phyloP scores from a whole-genome alignment of 345 rosid genomes.

The Linum usitatissimum region DNA sequence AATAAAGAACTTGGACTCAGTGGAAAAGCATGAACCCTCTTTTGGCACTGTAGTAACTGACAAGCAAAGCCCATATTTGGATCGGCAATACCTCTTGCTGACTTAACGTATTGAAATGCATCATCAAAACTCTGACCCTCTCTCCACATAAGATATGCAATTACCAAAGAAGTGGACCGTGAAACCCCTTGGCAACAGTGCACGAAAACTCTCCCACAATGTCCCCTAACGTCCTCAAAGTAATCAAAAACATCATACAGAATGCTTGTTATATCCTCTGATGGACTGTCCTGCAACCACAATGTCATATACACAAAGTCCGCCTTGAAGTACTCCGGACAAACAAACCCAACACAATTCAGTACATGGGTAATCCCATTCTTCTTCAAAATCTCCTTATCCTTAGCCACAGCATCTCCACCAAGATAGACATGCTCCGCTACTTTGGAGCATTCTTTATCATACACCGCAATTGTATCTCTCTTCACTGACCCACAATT shows the following conservation, averaged over 20 bases:
- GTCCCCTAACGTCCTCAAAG: constrained; percentile 97
- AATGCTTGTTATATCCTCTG: constrained; percentile 97
- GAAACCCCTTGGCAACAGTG: constrained; percentile 99
- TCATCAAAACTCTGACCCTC: constrained; percentile 98
- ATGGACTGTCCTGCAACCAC: constrained; percentile 98
- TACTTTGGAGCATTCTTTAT: constrained; percentile 93
- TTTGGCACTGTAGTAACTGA: constrained; percentile 93
- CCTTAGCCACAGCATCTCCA: constrained; percentile 93
- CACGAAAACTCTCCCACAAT: constrained; percentile 81
- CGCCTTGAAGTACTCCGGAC: constrained; percentile 90
- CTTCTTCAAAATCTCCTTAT: constrained; percentile 62
- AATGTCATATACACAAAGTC: constrained; percentile 84
- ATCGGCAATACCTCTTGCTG: constrained; percentile 94
- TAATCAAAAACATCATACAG: constrained; percentile 96
- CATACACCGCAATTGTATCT: constrained; percentile 88
- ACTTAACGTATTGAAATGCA: constrained; percentile 94
- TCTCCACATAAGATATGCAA: constrained; percentile 98
- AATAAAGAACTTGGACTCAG: constrained; percentile 94
- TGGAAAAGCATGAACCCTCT: constrained; percentile 95
- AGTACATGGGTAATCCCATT: constrained; percentile 88
- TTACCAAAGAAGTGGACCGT: constrained; percentile 93
- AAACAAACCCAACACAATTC: constrained; percentile 94
- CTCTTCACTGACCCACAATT: constrained; percentile 69
- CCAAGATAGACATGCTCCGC: constrained; percentile 94
- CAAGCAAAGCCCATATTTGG: constrained; percentile 99